Base-by-base conservation (phyloP, 2,329 filamentous ascomycete species). In the Lojkania enalia region DNA sequence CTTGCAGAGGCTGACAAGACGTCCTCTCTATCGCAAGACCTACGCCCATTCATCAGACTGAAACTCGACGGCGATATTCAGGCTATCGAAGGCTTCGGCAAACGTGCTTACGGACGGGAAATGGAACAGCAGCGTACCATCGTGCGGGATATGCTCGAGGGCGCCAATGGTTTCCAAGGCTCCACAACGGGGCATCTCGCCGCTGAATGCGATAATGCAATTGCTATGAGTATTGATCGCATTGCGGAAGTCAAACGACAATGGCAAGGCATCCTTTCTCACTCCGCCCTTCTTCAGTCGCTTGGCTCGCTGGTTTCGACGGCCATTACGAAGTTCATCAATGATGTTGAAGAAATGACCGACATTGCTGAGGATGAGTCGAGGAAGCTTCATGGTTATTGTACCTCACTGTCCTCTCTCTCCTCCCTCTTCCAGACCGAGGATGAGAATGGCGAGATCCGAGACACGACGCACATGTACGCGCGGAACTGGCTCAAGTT, bases 61-160 rank as follows among this genome's bases (percentile, higher is more conserved):
- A 74, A 74, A 25, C 67, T 84, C n/a, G 71, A 75, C 21, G 57
- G 72, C 12, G 81, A 85, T 55, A 72, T 81, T 44, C 75, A 77
- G 44, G 71, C 75, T 1, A 73, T 85, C 15, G 77, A 83, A 46
- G 75, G 71, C 38, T 84, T 84, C 52, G 81, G 79, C 32, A 82
- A 81, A 59, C 66, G 78, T 20, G 80, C 81, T 2, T 86, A 86
- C 54, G 77, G 78, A 48, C 77, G 77, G 42, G 83, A 85, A 62
- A 84, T 86, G 80, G 81, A 85, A 42, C 78, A 77, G 2, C 83
- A 86, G 54, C 74, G 81, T 41, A 84, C 80, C 1, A 82, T 85
- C 49, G 67, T 85, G 11, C 74, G 74, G 15, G 83, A 86, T 60
- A 70, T 85, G 13, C 76, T 86, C 4, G 82, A 85, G 54, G 80